Percentiles rank a stretch among this genome's conserved stretches.
Conservation (phyloP, 2,329 filamentous ascomycete species). For the Aspergillus luchuensis region DNA sequence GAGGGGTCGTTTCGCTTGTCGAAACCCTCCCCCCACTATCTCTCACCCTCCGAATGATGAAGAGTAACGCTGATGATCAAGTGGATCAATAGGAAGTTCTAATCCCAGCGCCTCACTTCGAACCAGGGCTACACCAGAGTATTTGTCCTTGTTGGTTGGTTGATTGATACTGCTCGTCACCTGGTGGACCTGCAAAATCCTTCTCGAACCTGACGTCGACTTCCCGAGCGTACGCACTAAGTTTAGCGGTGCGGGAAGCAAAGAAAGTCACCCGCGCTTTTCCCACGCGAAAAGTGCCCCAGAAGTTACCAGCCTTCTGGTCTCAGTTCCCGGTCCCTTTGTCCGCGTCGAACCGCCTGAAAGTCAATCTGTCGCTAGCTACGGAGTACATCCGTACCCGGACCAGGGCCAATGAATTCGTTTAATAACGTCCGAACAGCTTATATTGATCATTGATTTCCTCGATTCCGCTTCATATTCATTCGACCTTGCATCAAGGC, state of each 20-base stretch:
- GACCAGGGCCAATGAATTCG: constrained; percentile 12
- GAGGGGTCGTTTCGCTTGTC: not conserved
- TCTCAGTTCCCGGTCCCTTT: constrained; percentile 22
- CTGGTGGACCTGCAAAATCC: constrained; percentile 16
- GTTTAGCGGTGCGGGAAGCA: constrained; percentile 23
- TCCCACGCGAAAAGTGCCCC: constrained; percentile 29
- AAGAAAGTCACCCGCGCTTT: constrained; percentile 21
- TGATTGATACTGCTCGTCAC: not conserved
- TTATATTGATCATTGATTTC: constrained; percentile 12
- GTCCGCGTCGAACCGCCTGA: constrained; percentile 17
- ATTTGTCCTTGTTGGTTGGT: not conserved
- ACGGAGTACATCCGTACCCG: constrained; percentile 8
- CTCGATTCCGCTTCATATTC: not conserved
- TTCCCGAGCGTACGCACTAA: constrained; percentile 20
- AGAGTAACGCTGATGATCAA: not conserved
- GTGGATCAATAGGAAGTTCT: not conserved
- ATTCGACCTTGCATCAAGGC: not conserved
- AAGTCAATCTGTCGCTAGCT: constrained; percentile 26
- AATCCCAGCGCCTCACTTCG: not conserved
- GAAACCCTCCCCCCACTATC: not conserved
- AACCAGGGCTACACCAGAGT: not conserved
- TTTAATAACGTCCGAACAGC: constrained; percentile 8
- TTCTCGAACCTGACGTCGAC: constrained; percentile 15
- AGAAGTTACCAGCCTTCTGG: constrained; percentile 32
- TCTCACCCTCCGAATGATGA: not conserved